These are phyloP conservation scores for Sordariomycetes sp. DNA, from an alignment of 2,329 filamentous ascomycete genomes.

Conservation along the genomic window DNA sequence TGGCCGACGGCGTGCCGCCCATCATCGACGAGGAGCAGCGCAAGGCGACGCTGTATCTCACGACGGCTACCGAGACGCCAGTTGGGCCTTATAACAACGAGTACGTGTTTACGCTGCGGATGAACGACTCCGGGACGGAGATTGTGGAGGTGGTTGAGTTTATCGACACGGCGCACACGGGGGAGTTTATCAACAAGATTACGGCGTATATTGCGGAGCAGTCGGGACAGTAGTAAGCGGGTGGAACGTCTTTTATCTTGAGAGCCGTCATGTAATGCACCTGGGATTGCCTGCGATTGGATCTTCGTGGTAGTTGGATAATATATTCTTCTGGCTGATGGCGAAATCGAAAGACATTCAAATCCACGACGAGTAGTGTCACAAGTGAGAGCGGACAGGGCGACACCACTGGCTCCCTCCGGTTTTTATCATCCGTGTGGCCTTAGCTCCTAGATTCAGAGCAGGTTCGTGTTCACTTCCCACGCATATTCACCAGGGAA, in stretches of 20 bases:
- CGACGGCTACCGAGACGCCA: conserved; percentile 24
- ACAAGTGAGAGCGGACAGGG: too few relatives aligned
- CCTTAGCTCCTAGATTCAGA: too few relatives aligned
- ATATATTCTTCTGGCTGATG: too few relatives aligned
- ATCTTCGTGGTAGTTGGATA: too few relatives aligned
- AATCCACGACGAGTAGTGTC: too few relatives aligned
- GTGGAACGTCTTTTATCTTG: neutral
- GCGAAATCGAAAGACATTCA: too few relatives aligned
- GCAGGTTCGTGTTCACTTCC: too few relatives aligned
- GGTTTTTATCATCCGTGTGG: too few relatives aligned
- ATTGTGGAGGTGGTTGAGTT: neutral
- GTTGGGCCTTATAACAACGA: neutral
- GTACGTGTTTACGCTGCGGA: neutral
- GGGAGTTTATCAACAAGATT: neutral
- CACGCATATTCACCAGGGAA: too few relatives aligned
- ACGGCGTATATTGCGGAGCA: neutral
- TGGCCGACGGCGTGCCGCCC: conserved; percentile 3
- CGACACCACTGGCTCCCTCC: too few relatives aligned
- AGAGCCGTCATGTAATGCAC: neutral
- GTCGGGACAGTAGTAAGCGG: neutral
- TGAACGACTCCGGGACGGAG: neutral
- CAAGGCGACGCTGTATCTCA: conserved; percentile 35
- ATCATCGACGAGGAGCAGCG: conserved; percentile 27
- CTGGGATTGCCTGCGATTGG: too few relatives aligned
- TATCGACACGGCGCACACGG: neutral